Percentiles rank a stretch among this genome's conserved stretches.
phyloP scores from a whole-genome alignment of 169 alveolate genomes.

The Plasmodium gallinaceum region DNA sequence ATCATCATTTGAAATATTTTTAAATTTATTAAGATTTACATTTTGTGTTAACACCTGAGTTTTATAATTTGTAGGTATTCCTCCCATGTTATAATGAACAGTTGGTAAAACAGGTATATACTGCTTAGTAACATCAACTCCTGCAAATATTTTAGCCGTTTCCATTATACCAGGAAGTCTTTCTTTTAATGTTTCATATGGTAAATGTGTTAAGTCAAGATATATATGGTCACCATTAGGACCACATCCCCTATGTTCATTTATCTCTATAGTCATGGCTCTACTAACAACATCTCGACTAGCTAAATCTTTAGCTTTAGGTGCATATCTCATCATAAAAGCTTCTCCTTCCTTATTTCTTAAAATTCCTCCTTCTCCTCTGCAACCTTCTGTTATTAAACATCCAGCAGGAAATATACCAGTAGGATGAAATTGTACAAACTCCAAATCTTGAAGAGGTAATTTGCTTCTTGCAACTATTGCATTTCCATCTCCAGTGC shows the following conservation, averaged over 20 bases:
- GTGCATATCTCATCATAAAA: constrained; percentile 96
- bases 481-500: constrained; percentile 98
- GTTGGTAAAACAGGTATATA: constrained; percentile 98
- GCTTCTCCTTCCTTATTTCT: constrained; percentile 97
- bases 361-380: constrained; percentile 99
- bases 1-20: constrained; percentile 82
- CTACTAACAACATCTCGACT: constrained; percentile 98
- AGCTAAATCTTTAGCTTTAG: constrained; percentile 97
- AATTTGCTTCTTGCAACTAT: constrained; percentile 94
- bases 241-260: constrained; percentile 97
- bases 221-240: constrained; percentile 95
- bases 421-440: constrained; percentile 99
- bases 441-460: constrained; percentile 97
- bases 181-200: constrained; percentile 94
- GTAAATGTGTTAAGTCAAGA: constrained; percentile 94
- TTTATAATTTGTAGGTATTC: constrained; percentile 98
- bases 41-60: constrained; percentile 91
- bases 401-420: constrained; percentile 98
- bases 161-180: constrained; percentile 98
- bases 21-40: constrained; percentile 26
- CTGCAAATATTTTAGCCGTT: constrained; percentile 97
- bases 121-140: constrained; percentile 95
- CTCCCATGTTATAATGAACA: constrained; percentile 99
- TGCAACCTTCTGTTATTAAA: constrained; percentile 98
- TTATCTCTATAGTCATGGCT: constrained; percentile 97